Evolutionary conservation across 139 green algal genomes (phyloP), one percentile per base, ranked within the genome.

Genomic region (Nannochloris sp.): DNA sequence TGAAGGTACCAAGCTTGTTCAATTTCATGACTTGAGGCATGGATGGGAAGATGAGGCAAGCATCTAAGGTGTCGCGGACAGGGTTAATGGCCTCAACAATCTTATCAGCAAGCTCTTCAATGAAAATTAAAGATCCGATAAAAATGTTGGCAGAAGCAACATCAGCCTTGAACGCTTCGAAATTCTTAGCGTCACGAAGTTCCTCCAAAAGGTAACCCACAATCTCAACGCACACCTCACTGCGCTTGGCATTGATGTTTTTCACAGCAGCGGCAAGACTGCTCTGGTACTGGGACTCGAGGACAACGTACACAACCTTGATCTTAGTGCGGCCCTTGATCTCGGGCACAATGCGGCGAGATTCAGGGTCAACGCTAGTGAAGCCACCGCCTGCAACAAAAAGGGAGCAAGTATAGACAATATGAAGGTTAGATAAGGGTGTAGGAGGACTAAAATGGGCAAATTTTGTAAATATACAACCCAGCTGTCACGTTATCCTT

Each of bases 101-200:
- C 89, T 99, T 99, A 56, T 97, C 90, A 9, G 93, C 93, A 44
- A 99, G 81, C 85, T 99, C 94, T 79, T 99, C 94, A 62, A 99
- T 97, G 76, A 99, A 99, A 75, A 99, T 99, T 54, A 99, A 87
- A 31, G 92, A 98, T 58, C 94, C 94, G 59, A 99, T 99, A 85
- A 99, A 99, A 45, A 99, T 83, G 76, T 99, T 99, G 54, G 92
- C 84, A 32, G 10, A 37, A n/a, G 60, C 71, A 51, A 98, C 78
- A 69, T 97, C 92, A 48, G 76, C 68, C 82, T 96, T 89, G 71
- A 99, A 96, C 2, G 63, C 57, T 58, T 86, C 86, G 35, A 90
- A 91, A 83, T 98, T 98, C 12, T 80, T 80, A 4, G 44, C 37
- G 48, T 96, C 88, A 25, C 94, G 83, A 54, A 99, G 84, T 84